Evolutionary conservation across 2,329 filamentous ascomycete genomes (phyloP).

Genomic region (Sporothrix curviconia): DNA sequence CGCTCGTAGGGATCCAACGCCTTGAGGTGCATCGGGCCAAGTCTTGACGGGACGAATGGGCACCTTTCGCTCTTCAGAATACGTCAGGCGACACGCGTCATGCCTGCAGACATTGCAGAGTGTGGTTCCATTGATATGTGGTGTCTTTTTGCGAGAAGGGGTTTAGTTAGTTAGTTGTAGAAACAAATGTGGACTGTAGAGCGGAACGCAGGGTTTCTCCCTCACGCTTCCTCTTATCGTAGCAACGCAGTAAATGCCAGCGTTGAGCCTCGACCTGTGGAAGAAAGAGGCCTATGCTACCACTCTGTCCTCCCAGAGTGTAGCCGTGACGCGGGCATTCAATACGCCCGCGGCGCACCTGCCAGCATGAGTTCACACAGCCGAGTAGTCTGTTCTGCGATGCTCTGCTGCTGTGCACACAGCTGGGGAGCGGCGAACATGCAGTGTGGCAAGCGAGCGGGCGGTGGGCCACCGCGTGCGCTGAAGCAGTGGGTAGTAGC

Average conservation of each 20-base stretch:
- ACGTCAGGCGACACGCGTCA: constrained; percentile 87
- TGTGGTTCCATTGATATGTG: constrained; percentile 99
- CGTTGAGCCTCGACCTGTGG: constrained; percentile 93
- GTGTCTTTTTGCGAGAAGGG: constrained; percentile 64
- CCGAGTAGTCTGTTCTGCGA: constrained; percentile 52
- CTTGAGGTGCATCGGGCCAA: constrained; percentile 97
- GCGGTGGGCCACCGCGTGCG: no score
- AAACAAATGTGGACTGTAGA: neutral
- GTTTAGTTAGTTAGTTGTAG: neutral
- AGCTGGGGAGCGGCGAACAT: constrained; percentile 63
- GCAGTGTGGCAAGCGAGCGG: constrained; percentile 57
- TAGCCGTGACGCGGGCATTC: constrained; percentile 94
- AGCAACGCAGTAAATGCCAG: constrained; percentile 90
- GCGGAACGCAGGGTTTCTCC: neutral
- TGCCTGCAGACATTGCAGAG: constrained; percentile 92
- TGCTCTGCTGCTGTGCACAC: constrained; percentile 36
- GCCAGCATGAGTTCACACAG: constrained; percentile 82
- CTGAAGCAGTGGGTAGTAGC: no score
- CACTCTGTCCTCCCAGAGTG: constrained; percentile 97
- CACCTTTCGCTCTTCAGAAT: constrained; percentile 98
- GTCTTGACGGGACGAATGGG: constrained; percentile 94
- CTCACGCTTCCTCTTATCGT: constrained; percentile 48
- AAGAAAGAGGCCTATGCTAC: constrained; percentile 96
- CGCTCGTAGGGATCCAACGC: constrained; percentile 94
- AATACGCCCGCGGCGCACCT: constrained; percentile 88